Percentiles rank a stretch among this genome's conserved stretches.
Evolutionary conservation across 148 eudicot species (phyloP).

Genomic region (Silene latifolia): DNA sequence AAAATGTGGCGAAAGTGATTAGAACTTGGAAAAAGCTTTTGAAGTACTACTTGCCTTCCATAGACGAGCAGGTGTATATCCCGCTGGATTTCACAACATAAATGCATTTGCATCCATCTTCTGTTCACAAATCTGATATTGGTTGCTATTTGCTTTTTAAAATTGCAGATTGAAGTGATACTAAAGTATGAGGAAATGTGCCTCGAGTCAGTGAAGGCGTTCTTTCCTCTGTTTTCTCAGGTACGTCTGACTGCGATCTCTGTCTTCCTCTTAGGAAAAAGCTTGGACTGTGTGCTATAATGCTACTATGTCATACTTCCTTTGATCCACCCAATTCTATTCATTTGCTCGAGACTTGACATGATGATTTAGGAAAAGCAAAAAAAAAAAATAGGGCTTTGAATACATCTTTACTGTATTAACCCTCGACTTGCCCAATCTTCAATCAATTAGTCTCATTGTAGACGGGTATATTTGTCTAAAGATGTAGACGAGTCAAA

Average conservation of each 20-base stretch:
- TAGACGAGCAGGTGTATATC: conserved; percentile 74
- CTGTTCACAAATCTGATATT: background rate
- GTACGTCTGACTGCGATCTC: conserved; percentile 24
- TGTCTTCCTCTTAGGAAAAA: background rate
- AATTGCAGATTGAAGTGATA: conserved; percentile 85
- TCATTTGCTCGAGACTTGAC: no score
- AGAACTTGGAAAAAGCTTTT: conserved; percentile 62
- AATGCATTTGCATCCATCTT: background rate
- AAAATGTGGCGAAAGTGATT: conserved; percentile 42
- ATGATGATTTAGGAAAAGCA: no score
- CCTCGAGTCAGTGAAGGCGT: conserved; percentile 68
- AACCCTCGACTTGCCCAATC: no score
- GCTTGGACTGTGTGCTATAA: background rate
- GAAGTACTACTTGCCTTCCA: conserved; percentile 59
- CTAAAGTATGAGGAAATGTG: conserved; percentile 92
- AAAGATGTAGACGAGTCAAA: no score
- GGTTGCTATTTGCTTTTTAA: background rate
- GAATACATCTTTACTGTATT: no score
- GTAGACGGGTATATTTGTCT: no score
- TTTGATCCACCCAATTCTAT: background rate
- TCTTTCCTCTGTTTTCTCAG: conserved; percentile 60
- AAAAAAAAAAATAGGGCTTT: no score
- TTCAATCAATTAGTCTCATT: no score
- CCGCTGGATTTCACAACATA: background rate
- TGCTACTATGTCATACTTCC: background rate